Evolutionary conservation across 1,139 yeast genomes (phyloP), one percentile per base, ranked within the genome.

Genomic region (Kodamaea plutei): DNA sequence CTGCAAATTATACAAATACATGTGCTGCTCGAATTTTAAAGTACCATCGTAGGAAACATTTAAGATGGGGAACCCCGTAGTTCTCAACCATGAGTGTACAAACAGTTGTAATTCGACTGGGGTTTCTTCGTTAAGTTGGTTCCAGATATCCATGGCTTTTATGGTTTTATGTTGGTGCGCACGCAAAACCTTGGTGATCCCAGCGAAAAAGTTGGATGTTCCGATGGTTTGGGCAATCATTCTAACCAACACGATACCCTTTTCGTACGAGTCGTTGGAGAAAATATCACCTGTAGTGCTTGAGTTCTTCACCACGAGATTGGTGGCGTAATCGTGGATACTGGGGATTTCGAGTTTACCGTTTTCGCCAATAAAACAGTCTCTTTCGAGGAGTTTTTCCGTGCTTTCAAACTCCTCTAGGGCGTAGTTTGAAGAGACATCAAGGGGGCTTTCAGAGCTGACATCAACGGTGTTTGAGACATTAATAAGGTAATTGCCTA

Each of bases 81-180:
- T 54, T 44, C 75, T 64, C 5, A 69, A 54, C 87, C 87, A 80
- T 1, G 83, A 70, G 38, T 73, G 70, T 41, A 71, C 61, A 35
- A 76, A 73, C 29, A 56, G 41, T 22, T 52, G 45, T 18, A 69
- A 35, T 35, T 70, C 73, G 15, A 59, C 36, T 1, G 55, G 44
- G 0, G 61, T 47, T 7, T 39, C 38, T 3, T 54, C 53, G 37
- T 62, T 54, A 22, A 71, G 45, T 12, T 44, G 52, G 25, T 57
- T 61, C 83, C 87, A 81, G 8, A 81, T 50, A 36, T 79, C 83
- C 23, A 63, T 50, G 3, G 83, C 73, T 43, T 73, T 76, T 29
- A 79, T 58, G 3, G 69, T 33, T 15, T 61, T 59, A 39, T 36
- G 60, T 35, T 63, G 47, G 40, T 62, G 56, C 7, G 45, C 41